Evolutionary conservation across 2,329 filamentous ascomycete species (phyloP).

Genomic region (Cadophora sp.): DNA sequence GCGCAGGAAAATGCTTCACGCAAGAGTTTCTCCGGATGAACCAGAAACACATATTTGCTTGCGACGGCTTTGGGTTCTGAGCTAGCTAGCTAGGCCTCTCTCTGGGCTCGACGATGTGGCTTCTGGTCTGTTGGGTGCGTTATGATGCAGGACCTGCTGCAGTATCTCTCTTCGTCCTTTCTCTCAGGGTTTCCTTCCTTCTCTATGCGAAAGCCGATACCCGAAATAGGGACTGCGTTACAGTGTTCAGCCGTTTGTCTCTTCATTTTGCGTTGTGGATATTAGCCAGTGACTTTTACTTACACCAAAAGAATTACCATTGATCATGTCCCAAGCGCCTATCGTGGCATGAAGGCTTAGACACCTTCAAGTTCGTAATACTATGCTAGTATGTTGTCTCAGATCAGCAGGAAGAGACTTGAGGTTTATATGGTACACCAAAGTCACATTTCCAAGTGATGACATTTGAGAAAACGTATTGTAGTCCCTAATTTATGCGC

Average conservation of each 20-base stretch:
- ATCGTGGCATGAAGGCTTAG: not conserved
- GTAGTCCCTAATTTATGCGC: too few species aligned
- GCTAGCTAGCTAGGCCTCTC: not conserved
- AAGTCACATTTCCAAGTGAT: not conserved
- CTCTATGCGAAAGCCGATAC: constrained; percentile 26
- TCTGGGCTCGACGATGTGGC: not conserved
- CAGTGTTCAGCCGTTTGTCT: constrained; percentile 1
- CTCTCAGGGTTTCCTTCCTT: constrained; percentile 9
- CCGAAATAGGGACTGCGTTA: constrained; percentile 26
- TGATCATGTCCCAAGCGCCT: not conserved
- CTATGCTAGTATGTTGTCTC: not conserved
- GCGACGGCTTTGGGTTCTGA: not conserved
- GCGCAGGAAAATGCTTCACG: constrained; percentile 39
- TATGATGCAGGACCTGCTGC: not conserved
- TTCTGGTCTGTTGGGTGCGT: not conserved
- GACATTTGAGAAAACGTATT: not conserved
- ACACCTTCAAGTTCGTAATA: not conserved
- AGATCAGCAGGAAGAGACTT: not conserved
- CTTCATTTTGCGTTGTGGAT: constrained; percentile 1
- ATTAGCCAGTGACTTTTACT: constrained; percentile 9
- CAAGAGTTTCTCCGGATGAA: constrained; percentile 25
- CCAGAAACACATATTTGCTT: not conserved
- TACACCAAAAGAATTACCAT: not conserved
- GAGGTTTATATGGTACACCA: not conserved
- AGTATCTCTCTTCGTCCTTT: constrained; percentile 5